A percentile compares a stretch with the other conserved stretches of the same genome.
phyloP scores from a whole-genome alignment of 495 filamentous ascomycete genomes.

The Geopyxis carbonaria region DNA sequence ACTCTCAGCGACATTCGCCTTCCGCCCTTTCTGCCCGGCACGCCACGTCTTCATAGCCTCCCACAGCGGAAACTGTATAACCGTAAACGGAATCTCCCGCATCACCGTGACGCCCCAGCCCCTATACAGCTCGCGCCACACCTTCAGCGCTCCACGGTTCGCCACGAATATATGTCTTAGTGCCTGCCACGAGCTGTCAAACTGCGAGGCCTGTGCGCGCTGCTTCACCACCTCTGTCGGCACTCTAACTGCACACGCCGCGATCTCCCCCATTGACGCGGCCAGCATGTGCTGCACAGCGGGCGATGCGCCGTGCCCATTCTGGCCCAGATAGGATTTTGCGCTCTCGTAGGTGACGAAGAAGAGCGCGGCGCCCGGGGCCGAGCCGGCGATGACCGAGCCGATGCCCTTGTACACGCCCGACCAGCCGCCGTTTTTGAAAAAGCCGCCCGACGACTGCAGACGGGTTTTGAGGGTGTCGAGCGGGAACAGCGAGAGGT shows the following conservation, averaged over 20 bases:
- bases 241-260: constrained; percentile 80
- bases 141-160: constrained; percentile 31
- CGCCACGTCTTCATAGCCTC: constrained; percentile 59
- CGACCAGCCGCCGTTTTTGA: constrained; percentile 54
- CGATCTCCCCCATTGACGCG: constrained; percentile 76
- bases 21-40: constrained; percentile 13
- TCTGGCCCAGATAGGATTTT: constrained; percentile 43
- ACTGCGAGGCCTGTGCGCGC: constrained; percentile 71
- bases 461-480: constrained; percentile 88
- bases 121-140: constrained; percentile 66
- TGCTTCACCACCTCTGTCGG: constrained; percentile 97
- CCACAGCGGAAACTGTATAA: constrained; percentile 95
- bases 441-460: constrained; percentile 68
- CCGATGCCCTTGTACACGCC: constrained; percentile 59
- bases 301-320: constrained; percentile 6
- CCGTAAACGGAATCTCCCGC: constrained; percentile 91
- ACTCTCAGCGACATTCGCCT: constrained; percentile 58
- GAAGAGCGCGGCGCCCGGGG: constrained; percentile 93
- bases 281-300: constrained; percentile 59
- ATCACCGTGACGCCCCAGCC: constrained; percentile 83
- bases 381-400: constrained; percentile 67
- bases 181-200: constrained; percentile 41
- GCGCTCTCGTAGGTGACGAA: constrained; percentile 88
- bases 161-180: constrained; percentile 49
- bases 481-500: constrained; percentile 78